A percentile compares a stretch with the other conserved stretches of the same genome.
Evolutionary conservation across 2,329 filamentous ascomycete genomes (phyloP).

Genomic region (Epichloe brachyelytri): DNA sequence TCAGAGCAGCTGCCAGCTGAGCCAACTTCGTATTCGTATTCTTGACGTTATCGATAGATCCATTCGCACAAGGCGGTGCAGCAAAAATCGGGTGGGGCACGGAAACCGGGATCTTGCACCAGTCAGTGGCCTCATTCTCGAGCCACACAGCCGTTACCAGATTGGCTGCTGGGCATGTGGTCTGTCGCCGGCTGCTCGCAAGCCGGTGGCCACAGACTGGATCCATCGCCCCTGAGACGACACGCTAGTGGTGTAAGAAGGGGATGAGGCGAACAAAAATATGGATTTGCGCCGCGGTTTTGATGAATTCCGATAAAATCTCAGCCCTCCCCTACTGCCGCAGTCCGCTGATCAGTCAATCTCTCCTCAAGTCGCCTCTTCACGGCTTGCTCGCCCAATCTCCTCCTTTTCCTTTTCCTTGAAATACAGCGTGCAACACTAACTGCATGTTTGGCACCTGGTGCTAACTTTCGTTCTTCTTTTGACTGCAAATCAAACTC

Average conservation of each 20-base stretch:
- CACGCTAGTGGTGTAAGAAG: background rate
- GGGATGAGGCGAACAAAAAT: slow-evolving; percentile 1
- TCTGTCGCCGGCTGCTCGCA: background rate
- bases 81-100: slow-evolving; percentile 5
- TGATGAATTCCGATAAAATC: slow-evolving; percentile 7
- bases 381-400: background rate
- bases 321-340: slow-evolving; percentile 5
- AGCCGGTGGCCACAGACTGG: background rate
- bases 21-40: slow-evolving; percentile 5
- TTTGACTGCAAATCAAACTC: background rate
- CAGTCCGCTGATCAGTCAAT: background rate
- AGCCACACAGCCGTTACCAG: slow-evolving; percentile 13
- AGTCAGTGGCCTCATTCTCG: slow-evolving; percentile 23
- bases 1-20: background rate
- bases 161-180: background rate
- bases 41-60: background rate
- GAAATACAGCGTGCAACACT: background rate
- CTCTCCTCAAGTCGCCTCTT: slow-evolving; percentile 1
- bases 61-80: too few species aligned
- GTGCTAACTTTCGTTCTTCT: background rate
- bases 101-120: slow-evolving; percentile 19
- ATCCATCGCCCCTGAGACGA: background rate
- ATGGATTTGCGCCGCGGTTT: background rate
- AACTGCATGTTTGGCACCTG: background rate
- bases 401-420: background rate